phyloP scores from a whole-genome alignment of 2,329 filamentous ascomycete genomes.

The Aspergillus carbonarius region DNA sequence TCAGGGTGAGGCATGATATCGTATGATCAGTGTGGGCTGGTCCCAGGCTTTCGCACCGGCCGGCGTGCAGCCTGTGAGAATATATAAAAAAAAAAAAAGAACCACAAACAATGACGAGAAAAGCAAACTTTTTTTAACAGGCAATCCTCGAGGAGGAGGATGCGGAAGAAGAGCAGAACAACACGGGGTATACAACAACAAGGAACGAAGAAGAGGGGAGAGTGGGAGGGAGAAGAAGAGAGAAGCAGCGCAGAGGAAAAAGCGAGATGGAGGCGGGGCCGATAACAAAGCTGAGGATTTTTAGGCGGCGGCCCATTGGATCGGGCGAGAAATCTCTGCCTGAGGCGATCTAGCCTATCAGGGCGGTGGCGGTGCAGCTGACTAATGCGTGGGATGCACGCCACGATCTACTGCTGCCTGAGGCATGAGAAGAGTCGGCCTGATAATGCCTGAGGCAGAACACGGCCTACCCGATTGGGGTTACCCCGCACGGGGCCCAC shows the following conservation, averaged over 20 bases:
- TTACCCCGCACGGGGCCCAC: slow-evolving; percentile 19
- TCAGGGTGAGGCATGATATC: slow-evolving; percentile 48
- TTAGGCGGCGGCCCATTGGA: slow-evolving; percentile 3
- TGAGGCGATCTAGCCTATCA: slow-evolving; percentile 16
- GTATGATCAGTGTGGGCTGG: background rate
- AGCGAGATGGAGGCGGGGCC: slow-evolving; percentile 8
- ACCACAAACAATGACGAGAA: slow-evolving; percentile 4
- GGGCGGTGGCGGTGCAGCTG: background rate
- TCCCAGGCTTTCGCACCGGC: background rate
- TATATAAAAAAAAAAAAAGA: slow-evolving; percentile 1
- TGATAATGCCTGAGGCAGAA: background rate
- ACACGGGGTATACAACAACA: slow-evolving; percentile 3
- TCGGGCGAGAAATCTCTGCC: slow-evolving; percentile 17
- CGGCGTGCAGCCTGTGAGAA: background rate
- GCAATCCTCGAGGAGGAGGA: slow-evolving; percentile 3
- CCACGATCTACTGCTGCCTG: too few species aligned
- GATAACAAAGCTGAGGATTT: slow-evolving; percentile 9
- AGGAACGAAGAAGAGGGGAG: slow-evolving; percentile 2
- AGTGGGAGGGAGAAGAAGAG: slow-evolving; percentile 4
- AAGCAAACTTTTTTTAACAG: slow-evolving; percentile 8
- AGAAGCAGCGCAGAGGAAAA: background rate
- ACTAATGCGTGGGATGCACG: too few species aligned
- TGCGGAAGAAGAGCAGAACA: slow-evolving; percentile 7
- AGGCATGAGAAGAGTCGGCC: background rate
- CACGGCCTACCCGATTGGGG: slow-evolving; percentile 12